These are phyloP conservation scores for Cubamyces sp. DNA, from an alignment of 768 basidiomycete genomes.

Conservation along the genomic window DNA sequence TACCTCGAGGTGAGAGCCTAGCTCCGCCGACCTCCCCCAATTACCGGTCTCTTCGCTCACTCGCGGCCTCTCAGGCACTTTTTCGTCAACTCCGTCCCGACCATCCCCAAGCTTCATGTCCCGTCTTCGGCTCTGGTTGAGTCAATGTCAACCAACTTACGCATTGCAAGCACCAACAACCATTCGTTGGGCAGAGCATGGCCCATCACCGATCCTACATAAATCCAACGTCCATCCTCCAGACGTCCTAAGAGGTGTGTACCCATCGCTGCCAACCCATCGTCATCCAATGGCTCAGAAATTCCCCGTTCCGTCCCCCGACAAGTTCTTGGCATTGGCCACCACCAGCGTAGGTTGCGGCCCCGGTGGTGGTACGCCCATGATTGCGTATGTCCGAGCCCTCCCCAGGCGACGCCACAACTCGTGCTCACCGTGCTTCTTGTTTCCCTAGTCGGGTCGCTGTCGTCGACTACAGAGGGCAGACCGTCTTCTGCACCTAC, in stretches of 20 bases:
- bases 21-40: slow-evolving; percentile 9
- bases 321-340: slow-evolving; percentile 62
- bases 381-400: slow-evolving; percentile 68
- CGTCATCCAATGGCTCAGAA: slow-evolving; percentile 30
- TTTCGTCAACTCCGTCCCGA: background rate
- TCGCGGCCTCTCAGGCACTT: background rate
- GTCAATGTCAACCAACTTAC: slow-evolving; percentile 6
- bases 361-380: slow-evolving; percentile 78
- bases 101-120: slow-evolving; percentile 8
- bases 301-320: slow-evolving; percentile 31
- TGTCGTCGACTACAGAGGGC: slow-evolving; percentile 48
- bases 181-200: background rate
- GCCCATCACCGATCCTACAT: slow-evolving; percentile 3
- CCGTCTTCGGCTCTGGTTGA: slow-evolving; percentile 13
- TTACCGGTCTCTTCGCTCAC: background rate
- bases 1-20: background rate
- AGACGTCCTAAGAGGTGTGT: slow-evolving; percentile 6
- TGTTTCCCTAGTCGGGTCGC: slow-evolving; percentile 45
- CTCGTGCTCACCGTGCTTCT: slow-evolving; percentile 17
- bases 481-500: slow-evolving; percentile 61
- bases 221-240: slow-evolving; percentile 2
- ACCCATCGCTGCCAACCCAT: slow-evolving; percentile 10
- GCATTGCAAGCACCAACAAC: slow-evolving; percentile 6
- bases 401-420: slow-evolving; percentile 14
- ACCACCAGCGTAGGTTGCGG: slow-evolving; percentile 70